phyloP scores from a whole-genome alignment of 2,329 filamentous ascomycete genomes.

The Decorospora gaudefroyi region DNA sequence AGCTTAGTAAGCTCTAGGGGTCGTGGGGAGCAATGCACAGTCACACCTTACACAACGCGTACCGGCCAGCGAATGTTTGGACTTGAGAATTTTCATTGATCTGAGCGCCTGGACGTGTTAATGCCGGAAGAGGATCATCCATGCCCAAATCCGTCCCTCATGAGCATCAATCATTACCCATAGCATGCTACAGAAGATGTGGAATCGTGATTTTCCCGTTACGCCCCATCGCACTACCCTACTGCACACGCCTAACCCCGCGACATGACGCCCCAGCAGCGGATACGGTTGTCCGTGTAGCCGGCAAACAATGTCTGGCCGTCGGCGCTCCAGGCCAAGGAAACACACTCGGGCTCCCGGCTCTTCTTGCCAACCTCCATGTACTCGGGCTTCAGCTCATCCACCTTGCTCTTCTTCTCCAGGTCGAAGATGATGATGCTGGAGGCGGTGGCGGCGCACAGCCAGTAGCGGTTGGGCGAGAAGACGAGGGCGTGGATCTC shows the following conservation, averaged over 20 bases:
- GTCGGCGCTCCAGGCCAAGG: slow-evolving; percentile 95
- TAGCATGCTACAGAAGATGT: slow-evolving; percentile 48
- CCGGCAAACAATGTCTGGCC: slow-evolving; percentile 99
- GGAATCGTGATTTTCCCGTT: slow-evolving; percentile 48
- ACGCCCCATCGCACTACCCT: slow-evolving; percentile 33
- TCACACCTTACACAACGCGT: too few species aligned
- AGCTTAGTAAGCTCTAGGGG: slow-evolving; percentile 76
- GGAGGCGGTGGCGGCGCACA: slow-evolving; percentile 95
- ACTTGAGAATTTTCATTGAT: slow-evolving; percentile 52
- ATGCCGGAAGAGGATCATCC: slow-evolving; percentile 45
- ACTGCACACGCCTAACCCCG: slow-evolving; percentile 45
- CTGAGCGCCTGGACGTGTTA: slow-evolving; percentile 51
- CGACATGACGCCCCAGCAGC: slow-evolving; percentile 51
- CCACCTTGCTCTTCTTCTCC: slow-evolving; percentile 99
- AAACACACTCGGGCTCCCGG: slow-evolving; percentile 97
- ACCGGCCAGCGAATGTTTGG: too few species aligned
- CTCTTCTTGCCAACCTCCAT: slow-evolving; percentile 97
- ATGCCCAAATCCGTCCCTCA: slow-evolving; percentile 43
- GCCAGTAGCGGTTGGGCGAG: slow-evolving; percentile 99
- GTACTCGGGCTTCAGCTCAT: slow-evolving; percentile 99
- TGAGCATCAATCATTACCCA: slow-evolving; percentile 45
- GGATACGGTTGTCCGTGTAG: slow-evolving; percentile 94
- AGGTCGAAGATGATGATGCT: slow-evolving; percentile 99
- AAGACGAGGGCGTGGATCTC: slow-evolving; percentile 99
- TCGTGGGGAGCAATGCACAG: background rate